Percentiles rank a stretch among this genome's conserved stretches.
phyloP scores from a whole-genome alignment of 352 stramenopile genomes.

The Phytophthora pluvialis region DNA sequence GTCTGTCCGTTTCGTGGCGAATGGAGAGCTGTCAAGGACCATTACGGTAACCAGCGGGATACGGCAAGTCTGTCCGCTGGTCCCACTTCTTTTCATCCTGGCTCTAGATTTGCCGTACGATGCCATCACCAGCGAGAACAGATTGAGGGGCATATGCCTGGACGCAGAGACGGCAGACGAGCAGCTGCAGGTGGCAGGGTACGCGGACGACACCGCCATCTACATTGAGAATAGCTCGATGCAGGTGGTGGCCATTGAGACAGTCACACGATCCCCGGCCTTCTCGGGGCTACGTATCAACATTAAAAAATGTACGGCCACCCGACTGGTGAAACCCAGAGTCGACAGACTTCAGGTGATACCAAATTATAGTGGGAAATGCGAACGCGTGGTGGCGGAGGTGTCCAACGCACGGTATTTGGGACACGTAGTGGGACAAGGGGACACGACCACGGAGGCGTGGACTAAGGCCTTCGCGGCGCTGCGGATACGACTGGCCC shows the following conservation, averaged over 20 bases:
- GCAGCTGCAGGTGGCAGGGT: neutral
- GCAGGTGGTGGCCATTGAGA: no score
- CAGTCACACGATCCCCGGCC: no score
- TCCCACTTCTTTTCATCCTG: neutral
- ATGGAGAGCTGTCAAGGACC: neutral
- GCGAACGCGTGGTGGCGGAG: no score
- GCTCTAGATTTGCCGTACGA: neutral
- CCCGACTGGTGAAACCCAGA: no score
- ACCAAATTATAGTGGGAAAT: no score
- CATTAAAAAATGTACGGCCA: no score
- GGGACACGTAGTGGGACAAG: no score
- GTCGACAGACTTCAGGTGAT: no score
- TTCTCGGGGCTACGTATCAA: no score
- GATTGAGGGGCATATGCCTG: neutral
- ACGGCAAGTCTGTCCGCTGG: neutral
- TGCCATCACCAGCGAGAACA: neutral
- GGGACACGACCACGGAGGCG: no score
- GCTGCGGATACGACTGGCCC: neutral
- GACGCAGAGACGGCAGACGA: neutral
- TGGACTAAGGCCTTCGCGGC: neutral
- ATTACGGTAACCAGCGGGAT: neutral
- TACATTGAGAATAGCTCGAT: neutral
- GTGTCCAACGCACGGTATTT: no score
- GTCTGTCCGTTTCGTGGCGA: neutral
- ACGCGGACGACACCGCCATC: constrained; percentile 13